Percentiles rank a stretch among this genome's conserved stretches.
Conservation (phyloP, 768 basidiomycete species). For the Naganishia friedmannii region DNA sequence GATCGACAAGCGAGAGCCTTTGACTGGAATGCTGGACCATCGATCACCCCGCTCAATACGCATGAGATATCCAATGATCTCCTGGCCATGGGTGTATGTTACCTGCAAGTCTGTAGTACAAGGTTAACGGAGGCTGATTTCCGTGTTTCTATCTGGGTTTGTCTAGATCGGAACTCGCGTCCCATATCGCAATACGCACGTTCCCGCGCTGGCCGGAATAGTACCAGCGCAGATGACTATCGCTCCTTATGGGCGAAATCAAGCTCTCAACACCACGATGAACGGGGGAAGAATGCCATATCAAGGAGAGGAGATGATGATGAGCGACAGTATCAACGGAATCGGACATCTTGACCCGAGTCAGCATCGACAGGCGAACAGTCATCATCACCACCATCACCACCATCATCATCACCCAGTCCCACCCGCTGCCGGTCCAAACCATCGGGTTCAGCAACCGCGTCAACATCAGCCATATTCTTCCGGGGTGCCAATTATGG, state of each 20-base stretch:
- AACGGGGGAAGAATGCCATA: constrained; percentile 13
- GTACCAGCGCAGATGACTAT: not conserved
- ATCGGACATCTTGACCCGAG: constrained; percentile 1
- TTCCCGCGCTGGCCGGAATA: constrained; percentile 1
- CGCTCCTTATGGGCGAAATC: constrained; percentile 12
- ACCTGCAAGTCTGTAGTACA: not conserved
- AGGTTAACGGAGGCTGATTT: not conserved
- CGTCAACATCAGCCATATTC: constrained; percentile 20
- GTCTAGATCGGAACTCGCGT: constrained; percentile 9
- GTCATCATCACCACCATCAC: constrained; percentile 20
- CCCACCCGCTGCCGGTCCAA: not conserved
- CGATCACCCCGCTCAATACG: constrained; percentile 33
- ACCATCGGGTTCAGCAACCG: constrained; percentile 1
- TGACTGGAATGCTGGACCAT: constrained; percentile 44
- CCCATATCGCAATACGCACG: constrained; percentile 14
- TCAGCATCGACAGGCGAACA: constrained; percentile 1
- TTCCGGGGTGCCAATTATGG: constrained; percentile 20
- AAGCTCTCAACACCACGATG: constrained; percentile 35
- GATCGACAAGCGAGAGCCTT: constrained; percentile 32
- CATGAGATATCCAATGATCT: constrained; percentile 43
- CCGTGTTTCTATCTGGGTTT: not conserved
- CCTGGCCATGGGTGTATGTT: constrained; percentile 46
- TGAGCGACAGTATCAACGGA: not conserved
- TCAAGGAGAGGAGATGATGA: not conserved
- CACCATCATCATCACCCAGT: constrained; percentile 27